Evolutionary conservation across 495 filamentous ascomycete species (phyloP).

Genomic region (Alectoria sarmentosa): DNA sequence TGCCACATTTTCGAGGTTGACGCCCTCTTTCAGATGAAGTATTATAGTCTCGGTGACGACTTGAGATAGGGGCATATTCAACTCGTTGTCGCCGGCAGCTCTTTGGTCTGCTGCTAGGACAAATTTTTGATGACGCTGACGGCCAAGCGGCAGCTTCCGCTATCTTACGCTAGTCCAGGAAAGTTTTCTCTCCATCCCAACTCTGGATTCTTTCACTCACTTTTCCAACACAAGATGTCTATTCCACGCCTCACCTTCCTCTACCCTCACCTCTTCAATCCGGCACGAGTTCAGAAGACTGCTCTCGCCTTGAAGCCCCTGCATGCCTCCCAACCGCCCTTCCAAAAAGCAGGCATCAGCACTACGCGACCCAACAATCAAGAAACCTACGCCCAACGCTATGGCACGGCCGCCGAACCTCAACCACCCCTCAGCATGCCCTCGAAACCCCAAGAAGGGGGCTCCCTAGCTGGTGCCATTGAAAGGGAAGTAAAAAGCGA

Average conservation of each 20-base stretch:
- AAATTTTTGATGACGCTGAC: not conserved
- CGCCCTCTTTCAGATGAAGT: not conserved
- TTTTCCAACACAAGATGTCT: constrained; percentile 45
- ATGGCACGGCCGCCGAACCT: constrained; percentile 44
- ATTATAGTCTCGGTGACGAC: not conserved
- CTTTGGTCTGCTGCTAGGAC: not conserved
- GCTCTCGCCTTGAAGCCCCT: constrained; percentile 28
- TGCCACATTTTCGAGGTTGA: not conserved
- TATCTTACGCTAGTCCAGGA: not conserved
- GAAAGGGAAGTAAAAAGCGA: constrained; percentile 25
- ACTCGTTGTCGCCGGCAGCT: too few species aligned
- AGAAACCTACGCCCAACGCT: constrained; percentile 43
- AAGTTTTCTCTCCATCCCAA: not conserved
- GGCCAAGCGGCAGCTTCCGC: not conserved
- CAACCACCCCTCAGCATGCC: constrained; percentile 32
- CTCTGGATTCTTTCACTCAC: not conserved
- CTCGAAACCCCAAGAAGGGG: constrained; percentile 15
- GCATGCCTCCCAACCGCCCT: constrained; percentile 18
- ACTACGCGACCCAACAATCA: constrained; percentile 37
- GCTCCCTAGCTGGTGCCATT: constrained; percentile 23
- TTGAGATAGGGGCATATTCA: not conserved
- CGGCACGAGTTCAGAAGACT: constrained; percentile 36
- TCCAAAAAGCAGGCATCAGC: constrained; percentile 33
- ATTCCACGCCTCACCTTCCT: constrained; percentile 62
- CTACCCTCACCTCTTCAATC: constrained; percentile 60